Conservation (phyloP, 352 stramenopile species). For the Phytophthora meadii region DNA sequence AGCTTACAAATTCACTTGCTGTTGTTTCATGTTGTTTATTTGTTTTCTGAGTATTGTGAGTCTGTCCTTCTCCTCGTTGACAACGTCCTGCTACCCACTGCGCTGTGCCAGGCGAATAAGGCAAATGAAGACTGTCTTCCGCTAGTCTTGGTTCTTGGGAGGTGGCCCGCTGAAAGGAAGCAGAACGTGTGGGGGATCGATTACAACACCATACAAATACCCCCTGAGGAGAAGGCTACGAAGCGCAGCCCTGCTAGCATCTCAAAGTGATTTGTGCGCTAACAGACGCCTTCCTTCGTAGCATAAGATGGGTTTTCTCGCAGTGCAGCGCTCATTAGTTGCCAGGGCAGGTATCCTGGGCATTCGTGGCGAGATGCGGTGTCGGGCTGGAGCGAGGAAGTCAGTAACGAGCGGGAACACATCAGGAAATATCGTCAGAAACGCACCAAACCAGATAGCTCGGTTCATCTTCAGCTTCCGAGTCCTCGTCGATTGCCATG, state of each 20-base stretch:
- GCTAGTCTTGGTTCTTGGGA: conserved; percentile 3
- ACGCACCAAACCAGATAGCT: conserved; percentile 49
- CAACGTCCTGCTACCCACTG: conserved; percentile 16
- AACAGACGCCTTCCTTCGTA: conserved; percentile 16
- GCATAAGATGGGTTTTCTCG: conserved; percentile 12
- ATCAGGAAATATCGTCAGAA: neutral
- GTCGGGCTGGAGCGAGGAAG: conserved; percentile 31
- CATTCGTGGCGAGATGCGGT: conserved; percentile 37
- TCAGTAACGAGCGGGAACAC: conserved; percentile 5
- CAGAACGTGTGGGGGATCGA: conserved; percentile 35
- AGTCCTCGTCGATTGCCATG: conserved; percentile 44
- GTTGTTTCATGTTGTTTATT: conserved; percentile 42
- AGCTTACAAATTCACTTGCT: too few species aligned
- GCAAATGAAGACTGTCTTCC: neutral
- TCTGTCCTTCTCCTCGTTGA: conserved; percentile 17
- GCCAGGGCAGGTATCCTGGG: conserved; percentile 22
- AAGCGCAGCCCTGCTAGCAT: conserved; percentile 6
- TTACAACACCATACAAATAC: conserved; percentile 50
- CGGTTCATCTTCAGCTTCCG: conserved; percentile 38
- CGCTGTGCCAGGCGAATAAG: conserved; percentile 7
- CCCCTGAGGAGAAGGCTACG: conserved; percentile 21
- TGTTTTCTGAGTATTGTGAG: conserved; percentile 17
- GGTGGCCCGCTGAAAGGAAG: conserved; percentile 18
- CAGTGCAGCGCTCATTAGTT: conserved; percentile 26
- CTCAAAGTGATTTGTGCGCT: conserved; percentile 28